Base-by-base conservation (phyloP, 2,329 filamentous ascomycete genomes). In the Diaporthe sp. region DNA sequence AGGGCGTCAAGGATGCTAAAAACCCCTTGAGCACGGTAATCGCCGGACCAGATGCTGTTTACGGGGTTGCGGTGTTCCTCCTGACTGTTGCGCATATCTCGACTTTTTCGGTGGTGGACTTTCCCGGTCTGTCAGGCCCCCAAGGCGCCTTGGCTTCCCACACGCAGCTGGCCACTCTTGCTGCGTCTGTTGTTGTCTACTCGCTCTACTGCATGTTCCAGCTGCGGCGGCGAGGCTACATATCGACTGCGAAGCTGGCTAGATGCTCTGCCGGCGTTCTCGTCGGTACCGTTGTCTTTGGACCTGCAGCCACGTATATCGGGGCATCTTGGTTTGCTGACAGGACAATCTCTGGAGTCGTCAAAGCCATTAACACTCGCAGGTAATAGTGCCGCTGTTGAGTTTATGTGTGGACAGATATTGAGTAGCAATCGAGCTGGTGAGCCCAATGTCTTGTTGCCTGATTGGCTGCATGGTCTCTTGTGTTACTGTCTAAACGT, bases 1-100 rank as follows among this genome's bases (percentile, higher is more conserved):
- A 22, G 0, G 8, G 7, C 19, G 44, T 19, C 17, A 49, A 22
- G 19, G 19, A 7, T 49, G 19, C 44, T 10, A 22, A 49, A 10
- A 9, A 8, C 1, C 0, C 6, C 0, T 49, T 49, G 17, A 22
- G 44, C 7, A 19, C 0, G 19, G 0, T 22, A 22, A 2, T 7
- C 0, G 17, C 3, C 19, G 19, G 8, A 49, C 44, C 17, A 0
- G 19, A 49, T 22, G 8, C 2, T 49, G 44, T 22, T 49, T 49
- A 49, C 19, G 19, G 44, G 7, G 0, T 46, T 22, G 19, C 10
- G 44, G 44, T 49, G 7, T 1, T 7, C 4, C 4, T 49, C 2
- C 19, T 49, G 8, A 7, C 44, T 2, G 44, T 2, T 49, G 17
- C 19, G 19, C 44, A 49, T 49, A 1, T 22, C 19, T 49, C 19